Evolutionary conservation across 2,329 filamentous ascomycete genomes (phyloP), one percentile per base, ranked within the genome.

Genomic region (Neobulgaria alba): DNA sequence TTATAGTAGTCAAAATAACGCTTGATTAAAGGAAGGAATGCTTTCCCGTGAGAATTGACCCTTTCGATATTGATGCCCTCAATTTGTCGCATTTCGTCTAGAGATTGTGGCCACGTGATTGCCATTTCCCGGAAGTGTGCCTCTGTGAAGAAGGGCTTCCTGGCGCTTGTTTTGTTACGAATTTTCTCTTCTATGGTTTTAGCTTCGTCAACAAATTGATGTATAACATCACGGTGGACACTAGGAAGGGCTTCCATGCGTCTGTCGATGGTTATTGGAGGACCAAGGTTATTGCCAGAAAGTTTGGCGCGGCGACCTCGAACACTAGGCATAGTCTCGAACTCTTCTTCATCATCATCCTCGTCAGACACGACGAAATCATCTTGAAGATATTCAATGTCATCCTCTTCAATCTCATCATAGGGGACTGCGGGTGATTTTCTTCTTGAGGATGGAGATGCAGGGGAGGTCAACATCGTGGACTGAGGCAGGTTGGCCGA

Each of bases 61-160:
- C 77, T 81, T 18, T 77, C 73, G 1, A 58, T 48, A 39, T 81
- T 71, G 43, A 89, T 80, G 8, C 72, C 74, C 0, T 70, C 69
- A 36, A 90, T 82, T 7, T 61, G 60, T 21, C 63, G 64, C 77
- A 92, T 83, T 42, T 77, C 66, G 12, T 74, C 70, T 8, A 76
- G 54, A 7, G 68, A 75, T 5, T 66, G 68, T 1, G 83, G 84
- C 68, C 83, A 82, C 23, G 68, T 62, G 36, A 87, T 75, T 10
- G 75, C 80, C 82, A 92, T 89, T 50, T 82, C 73, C 26, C 79
- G 75, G 37, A 88, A 71, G 10, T 85, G 70, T 16, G 68, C 69
- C 45, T 87, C 80, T 0, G 77, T 79, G 57, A 92, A 92, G 1
- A 81, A 65, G 3, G 71, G 69, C 3, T 73, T 69, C 16, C 68